Evolutionary conservation across 768 basidiomycete genomes (phyloP).

Genomic region (Mycena latifolia): DNA sequence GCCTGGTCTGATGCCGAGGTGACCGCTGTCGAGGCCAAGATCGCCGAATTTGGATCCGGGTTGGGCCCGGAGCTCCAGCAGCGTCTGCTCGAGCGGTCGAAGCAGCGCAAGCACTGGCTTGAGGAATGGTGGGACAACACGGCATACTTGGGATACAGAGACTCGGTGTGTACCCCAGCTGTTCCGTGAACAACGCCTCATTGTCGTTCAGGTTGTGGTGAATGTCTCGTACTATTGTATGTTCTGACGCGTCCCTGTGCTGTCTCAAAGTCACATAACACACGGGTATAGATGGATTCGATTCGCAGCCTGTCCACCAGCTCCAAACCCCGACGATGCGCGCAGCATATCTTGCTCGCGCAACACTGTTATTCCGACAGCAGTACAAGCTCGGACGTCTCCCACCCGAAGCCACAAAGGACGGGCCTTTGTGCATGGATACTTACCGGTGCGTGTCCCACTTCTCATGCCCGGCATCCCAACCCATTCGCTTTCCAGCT

Average conservation of each 20-base stretch:
- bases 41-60: constrained; percentile 70
- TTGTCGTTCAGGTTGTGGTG: constrained; percentile 71
- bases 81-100: constrained; percentile 67
- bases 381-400: constrained; percentile 75
- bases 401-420: constrained; percentile 74
- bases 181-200: neutral
- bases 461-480: neutral
- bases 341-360: constrained; percentile 79
- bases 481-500: constrained; percentile 43
- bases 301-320: constrained; percentile 71
- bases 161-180: constrained; percentile 68
- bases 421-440: constrained; percentile 87
- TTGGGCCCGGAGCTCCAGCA: constrained; percentile 72
- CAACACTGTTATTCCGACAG: constrained; percentile 81
- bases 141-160: constrained; percentile 87
- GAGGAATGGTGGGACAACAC: constrained; percentile 95
- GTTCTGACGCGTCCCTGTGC: constrained; percentile 30
- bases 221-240: constrained; percentile 96
- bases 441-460: constrained; percentile 64
- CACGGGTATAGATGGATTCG: constrained; percentile 75
- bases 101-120: constrained; percentile 81
- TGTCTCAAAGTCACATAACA: neutral
- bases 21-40: constrained; percentile 64
- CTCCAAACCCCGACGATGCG: constrained; percentile 69
- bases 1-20: constrained; percentile 75